Evolutionary conservation across 169 alveolate genomes (phyloP).

Genomic region (Plasmodium adleri): DNA sequence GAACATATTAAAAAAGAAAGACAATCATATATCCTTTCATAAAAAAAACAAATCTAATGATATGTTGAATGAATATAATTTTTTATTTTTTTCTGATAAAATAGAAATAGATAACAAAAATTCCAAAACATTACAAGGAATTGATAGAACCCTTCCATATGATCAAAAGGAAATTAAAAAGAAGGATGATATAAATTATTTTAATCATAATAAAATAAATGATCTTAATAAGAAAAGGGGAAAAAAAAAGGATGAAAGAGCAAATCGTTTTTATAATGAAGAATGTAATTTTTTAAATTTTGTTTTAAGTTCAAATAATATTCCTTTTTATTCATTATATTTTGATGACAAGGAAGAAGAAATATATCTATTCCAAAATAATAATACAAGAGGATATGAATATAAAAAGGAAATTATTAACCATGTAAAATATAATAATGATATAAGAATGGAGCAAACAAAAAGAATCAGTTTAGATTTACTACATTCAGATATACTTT

Average conservation of each 20-base stretch:
- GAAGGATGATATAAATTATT: no score
- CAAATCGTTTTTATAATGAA: not conserved
- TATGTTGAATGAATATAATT: slow-evolving; percentile 21
- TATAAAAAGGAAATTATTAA: slow-evolving; percentile 9
- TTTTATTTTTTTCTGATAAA: slow-evolving; percentile 12
- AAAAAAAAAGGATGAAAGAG: not conserved
- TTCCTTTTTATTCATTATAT: slow-evolving; percentile 45
- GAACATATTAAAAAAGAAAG: slow-evolving; percentile 36
- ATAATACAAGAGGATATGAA: not conserved
- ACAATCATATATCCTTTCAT: not conserved
- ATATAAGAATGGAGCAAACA: not conserved
- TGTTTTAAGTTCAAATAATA: slow-evolving; percentile 51
- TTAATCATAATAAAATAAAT: not conserved
- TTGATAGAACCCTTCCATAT: no score
- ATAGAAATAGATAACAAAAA: not conserved
- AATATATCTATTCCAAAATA: slow-evolving; percentile 23
- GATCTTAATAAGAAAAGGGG: not conserved
- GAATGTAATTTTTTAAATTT: slow-evolving; percentile 23
- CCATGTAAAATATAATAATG: not conserved
- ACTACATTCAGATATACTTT: slow-evolving; percentile 53
- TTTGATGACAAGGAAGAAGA: slow-evolving; percentile 68
- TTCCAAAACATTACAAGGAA: not conserved
- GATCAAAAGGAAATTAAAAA: not conserved
- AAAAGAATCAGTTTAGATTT: slow-evolving; percentile 21
- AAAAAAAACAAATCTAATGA: slow-evolving; percentile 18